These are phyloP conservation scores for Boletus pseudo-olivaceus DNA, from an alignment of 768 basidiomycete species.

Conservation along the genomic window DNA sequence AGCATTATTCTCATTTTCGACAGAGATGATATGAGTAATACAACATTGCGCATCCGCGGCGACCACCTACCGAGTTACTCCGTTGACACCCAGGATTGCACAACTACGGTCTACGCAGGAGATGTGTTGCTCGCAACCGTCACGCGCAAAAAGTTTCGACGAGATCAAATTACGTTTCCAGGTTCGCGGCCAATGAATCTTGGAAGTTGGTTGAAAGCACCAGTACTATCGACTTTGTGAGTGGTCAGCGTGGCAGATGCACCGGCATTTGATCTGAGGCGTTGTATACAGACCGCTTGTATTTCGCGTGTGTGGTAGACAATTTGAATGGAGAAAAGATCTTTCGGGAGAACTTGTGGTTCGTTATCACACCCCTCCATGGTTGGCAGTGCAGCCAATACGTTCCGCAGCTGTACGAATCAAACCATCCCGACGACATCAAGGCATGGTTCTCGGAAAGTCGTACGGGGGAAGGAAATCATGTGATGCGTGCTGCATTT, in stretches of 20 bases:
- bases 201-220: conserved; percentile 11
- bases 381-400: neutral
- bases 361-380: neutral
- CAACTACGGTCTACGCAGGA: conserved; percentile 6
- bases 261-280: neutral
- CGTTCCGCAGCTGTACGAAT: conserved; percentile 9
- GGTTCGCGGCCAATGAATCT: conserved; percentile 8
- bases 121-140: conserved; percentile 9
- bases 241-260: neutral
- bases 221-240: conserved; percentile 8
- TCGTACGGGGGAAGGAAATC: neutral
- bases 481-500: neutral
- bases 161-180: conserved; percentile 14
- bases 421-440: neutral
- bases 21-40: conserved; percentile 12
- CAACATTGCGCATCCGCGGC: conserved; percentile 2
- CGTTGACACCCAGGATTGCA: conserved; percentile 3
- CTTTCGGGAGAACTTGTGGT: conserved; percentile 10
- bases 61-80: conserved; percentile 5
- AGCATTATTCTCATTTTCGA: conserved; percentile 8
- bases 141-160: conserved; percentile 7
- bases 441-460: conserved; percentile 15
- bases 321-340: conserved; percentile 12
- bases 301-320: conserved; percentile 5
- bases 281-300: conserved; percentile 9